Conservation (phyloP, 2,329 filamentous ascomycete genomes). For the Falciphora oryzae region DNA sequence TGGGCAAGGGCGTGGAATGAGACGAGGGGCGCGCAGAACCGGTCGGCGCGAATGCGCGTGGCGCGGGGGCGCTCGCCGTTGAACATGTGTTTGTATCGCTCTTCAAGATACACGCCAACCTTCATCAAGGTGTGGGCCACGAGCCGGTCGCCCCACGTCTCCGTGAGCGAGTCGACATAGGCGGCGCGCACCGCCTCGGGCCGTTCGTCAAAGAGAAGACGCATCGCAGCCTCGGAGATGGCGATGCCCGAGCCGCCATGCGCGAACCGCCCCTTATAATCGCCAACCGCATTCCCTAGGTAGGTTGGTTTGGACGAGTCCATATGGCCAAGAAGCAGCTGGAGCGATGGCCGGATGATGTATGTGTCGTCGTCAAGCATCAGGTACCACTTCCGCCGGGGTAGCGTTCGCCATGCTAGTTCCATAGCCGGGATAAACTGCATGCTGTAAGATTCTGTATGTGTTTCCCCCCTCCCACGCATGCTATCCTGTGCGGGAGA, state of each 20-base stretch:
- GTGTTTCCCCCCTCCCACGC: neutral
- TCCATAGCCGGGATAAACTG: slow-evolving; percentile 52
- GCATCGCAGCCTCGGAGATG: slow-evolving; percentile 45
- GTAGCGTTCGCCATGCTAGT: slow-evolving; percentile 42
- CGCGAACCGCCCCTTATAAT: slow-evolving; percentile 49
- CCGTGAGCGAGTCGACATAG: slow-evolving; percentile 42
- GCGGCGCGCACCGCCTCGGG: slow-evolving; percentile 36
- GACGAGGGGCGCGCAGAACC: slow-evolving; percentile 48
- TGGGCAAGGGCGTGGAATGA: slow-evolving; percentile 47
- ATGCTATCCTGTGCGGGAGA: neutral
- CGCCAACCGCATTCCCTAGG: slow-evolving; percentile 51
- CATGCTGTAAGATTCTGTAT: neutral
- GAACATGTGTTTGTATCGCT: slow-evolving; percentile 48
- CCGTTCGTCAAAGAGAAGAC: slow-evolving; percentile 35
- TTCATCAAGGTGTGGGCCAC: slow-evolving; percentile 48
- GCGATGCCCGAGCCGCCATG: slow-evolving; percentile 51
- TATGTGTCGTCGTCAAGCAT: slow-evolving; percentile 55
- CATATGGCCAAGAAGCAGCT: slow-evolving; percentile 42
- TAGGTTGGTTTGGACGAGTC: slow-evolving; percentile 42
- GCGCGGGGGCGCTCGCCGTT: slow-evolving; percentile 47
- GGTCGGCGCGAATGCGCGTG: slow-evolving; percentile 43
- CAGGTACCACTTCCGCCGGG: slow-evolving; percentile 53
- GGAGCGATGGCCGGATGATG: slow-evolving; percentile 42
- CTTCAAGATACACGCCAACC: slow-evolving; percentile 49
- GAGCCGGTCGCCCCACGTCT: slow-evolving; percentile 49